Percentiles rank a stretch among this genome's conserved stretches.
Conservation (phyloP, 2,329 filamentous ascomycete species). For the Lachnellula subtilissima region DNA sequence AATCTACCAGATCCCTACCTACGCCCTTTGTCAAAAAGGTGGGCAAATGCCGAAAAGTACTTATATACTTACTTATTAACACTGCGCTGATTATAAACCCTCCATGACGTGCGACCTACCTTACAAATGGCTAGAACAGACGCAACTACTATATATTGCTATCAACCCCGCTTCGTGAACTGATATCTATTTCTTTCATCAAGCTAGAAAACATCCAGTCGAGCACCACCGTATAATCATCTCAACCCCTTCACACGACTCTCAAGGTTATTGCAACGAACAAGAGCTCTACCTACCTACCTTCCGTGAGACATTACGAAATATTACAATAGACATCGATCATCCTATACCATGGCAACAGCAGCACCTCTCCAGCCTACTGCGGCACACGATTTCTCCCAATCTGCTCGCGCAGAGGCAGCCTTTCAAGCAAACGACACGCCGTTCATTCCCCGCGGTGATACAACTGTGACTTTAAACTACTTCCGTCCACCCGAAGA, state of each 20-base stretch:
- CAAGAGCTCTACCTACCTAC: neutral
- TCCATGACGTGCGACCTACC: conserved; percentile 3
- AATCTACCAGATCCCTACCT: too few species aligned
- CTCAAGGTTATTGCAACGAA: neutral
- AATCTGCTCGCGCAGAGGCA: conserved; percentile 24
- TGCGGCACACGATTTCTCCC: conserved; percentile 37
- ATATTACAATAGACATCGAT: neutral
- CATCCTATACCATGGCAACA: conserved; percentile 35
- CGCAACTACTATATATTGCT: conserved; percentile 7
- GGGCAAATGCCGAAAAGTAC: too few species aligned
- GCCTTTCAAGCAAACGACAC: conserved; percentile 7
- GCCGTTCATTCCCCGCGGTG: conserved; percentile 42
- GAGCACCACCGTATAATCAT: neutral
- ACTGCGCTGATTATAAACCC: neutral
- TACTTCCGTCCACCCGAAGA: conserved; percentile 53
- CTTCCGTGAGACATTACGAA: neutral
- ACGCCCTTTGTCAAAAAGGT: neutral
- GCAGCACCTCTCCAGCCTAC: conserved; percentile 34
- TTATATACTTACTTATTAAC: too few species aligned
- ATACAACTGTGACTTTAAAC: conserved; percentile 43
- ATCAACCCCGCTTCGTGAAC: neutral
- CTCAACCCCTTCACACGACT: neutral
- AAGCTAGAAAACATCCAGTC: neutral
- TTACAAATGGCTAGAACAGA: neutral
- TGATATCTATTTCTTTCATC: neutral